Conservation (phyloP, 345 rosid genomes). For the Diplotaxis tenuifolia region DNA sequence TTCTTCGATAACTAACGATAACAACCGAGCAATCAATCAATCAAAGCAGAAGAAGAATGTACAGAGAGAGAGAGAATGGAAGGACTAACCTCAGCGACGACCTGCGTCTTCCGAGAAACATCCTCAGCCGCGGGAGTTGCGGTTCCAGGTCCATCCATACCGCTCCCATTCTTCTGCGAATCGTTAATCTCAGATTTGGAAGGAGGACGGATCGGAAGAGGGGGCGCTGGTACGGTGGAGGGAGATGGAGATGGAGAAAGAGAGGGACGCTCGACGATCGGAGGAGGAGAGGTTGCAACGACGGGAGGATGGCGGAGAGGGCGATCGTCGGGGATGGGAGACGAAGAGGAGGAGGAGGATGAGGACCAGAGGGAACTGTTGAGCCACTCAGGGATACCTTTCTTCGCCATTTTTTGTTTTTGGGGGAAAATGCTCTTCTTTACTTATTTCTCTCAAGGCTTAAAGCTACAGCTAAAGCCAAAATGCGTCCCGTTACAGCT, state of each 20-base stretch:
- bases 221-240: conserved; percentile 34
- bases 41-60: neutral
- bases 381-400: conserved; percentile 94
- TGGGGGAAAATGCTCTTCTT: neutral
- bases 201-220: conserved; percentile 31
- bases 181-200: conserved; percentile 48
- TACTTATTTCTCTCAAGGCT: too few species aligned
- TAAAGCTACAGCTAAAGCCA: neutral
- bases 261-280: conserved; percentile 35
- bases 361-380: conserved; percentile 87
- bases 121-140: conserved; percentile 52
- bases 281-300: conserved; percentile 31
- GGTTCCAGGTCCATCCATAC: conserved; percentile 32
- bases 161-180: conserved; percentile 21
- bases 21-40: conserved; percentile 9
- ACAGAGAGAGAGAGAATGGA: neutral
- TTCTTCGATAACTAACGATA: conserved; percentile 79
- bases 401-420: conserved; percentile 59
- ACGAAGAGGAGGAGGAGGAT: conserved; percentile 34
- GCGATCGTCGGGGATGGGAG: conserved; percentile 47
- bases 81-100: conserved; percentile 63
- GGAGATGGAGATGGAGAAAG: conserved; percentile 46
- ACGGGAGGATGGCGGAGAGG: conserved; percentile 28
- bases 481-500: neutral
- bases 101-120: conserved; percentile 70